Percentiles rank a stretch among this genome's conserved stretches.
These are phyloP conservation scores for Parastagonospora avenae DNA, from an alignment of 2,329 filamentous ascomycete species.

Conservation along the genomic window DNA sequence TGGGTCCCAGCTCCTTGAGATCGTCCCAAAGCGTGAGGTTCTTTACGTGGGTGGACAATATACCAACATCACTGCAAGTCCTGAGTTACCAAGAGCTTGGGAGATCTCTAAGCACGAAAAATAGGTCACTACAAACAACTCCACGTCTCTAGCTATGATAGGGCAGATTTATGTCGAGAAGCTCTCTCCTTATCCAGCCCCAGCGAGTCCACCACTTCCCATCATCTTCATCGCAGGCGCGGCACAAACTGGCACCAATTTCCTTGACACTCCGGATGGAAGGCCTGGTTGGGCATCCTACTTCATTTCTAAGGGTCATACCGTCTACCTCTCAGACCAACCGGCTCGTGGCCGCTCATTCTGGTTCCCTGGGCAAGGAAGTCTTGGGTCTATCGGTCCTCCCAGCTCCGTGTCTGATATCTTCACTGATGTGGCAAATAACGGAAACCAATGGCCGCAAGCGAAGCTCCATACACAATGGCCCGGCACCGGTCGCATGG, in stretches of 20 bases:
- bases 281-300: slow-evolving; percentile 55
- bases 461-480: slow-evolving; percentile 52
- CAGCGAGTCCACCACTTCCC: slow-evolving; percentile 12
- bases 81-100: neutral
- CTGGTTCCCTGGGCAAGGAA: slow-evolving; percentile 38
- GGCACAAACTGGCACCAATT: slow-evolving; percentile 39
- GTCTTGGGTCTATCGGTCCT: slow-evolving; percentile 21
- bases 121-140: neutral
- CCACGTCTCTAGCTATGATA: slow-evolving; percentile 14
- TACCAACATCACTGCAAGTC: slow-evolving; percentile 17
- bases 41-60: slow-evolving; percentile 34
- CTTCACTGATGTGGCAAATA: slow-evolving; percentile 45
- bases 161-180: slow-evolving; percentile 34
- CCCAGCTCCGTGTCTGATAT: slow-evolving; percentile 16
- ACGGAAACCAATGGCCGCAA: slow-evolving; percentile 48
- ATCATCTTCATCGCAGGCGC: slow-evolving; percentile 36
- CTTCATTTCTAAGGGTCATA: slow-evolving; percentile 55
- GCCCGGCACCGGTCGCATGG: slow-evolving; percentile 44
- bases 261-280: slow-evolving; percentile 55
- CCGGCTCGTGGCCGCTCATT: slow-evolving; percentile 54
- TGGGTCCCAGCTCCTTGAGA: too few relatives aligned
- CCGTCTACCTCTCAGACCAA: slow-evolving; percentile 56
- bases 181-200: slow-evolving; percentile 12
- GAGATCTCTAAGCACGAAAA: slow-evolving; percentile 1
- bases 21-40: too few relatives aligned